These are phyloP conservation scores for Quercus robur DNA, from an alignment of 306 rosid genomes.

Conservation along the genomic window DNA sequence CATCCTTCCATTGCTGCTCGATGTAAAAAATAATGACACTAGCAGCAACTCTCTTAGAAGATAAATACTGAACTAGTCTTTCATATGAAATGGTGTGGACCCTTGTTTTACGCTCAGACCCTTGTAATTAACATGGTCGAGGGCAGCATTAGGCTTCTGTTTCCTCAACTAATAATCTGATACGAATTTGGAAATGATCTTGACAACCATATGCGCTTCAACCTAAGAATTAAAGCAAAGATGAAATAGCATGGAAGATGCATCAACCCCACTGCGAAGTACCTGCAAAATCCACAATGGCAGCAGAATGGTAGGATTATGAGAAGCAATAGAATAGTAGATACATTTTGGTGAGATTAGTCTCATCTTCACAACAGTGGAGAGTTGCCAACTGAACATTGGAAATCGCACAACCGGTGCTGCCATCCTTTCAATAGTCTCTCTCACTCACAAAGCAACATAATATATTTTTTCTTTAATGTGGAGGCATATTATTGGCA, in stretches of 20 bases:
- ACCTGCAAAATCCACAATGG: conserved; percentile 46
- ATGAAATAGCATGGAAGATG: conserved; percentile 71
- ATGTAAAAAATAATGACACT: not conserved
- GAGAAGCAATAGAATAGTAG: not conserved
- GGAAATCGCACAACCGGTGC: not conserved
- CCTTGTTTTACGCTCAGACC: not conserved
- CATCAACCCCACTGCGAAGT: conserved; percentile 61
- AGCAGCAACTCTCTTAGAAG: not conserved
- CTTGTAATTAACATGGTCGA: not conserved
- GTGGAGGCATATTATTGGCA: not conserved
- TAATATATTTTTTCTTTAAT: not conserved
- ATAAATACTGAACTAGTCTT: not conserved
- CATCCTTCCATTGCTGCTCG: not conserved
- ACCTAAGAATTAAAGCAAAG: conserved; percentile 51
- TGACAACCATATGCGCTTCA: conserved; percentile 50
- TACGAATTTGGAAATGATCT: conserved; percentile 50
- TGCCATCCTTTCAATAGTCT: not conserved
- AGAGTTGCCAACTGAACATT: not conserved
- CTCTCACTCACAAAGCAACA: not conserved
- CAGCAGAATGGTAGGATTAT: conserved; percentile 1
- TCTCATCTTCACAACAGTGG: conserved; percentile 16
- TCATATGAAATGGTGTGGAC: conserved; percentile 3
- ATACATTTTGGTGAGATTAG: not conserved
- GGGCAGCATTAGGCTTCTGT: not conserved
- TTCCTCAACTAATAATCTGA: conserved; percentile 35